Conservation (phyloP, 2,329 filamentous ascomycete genomes). For the Fusarium musae region DNA sequence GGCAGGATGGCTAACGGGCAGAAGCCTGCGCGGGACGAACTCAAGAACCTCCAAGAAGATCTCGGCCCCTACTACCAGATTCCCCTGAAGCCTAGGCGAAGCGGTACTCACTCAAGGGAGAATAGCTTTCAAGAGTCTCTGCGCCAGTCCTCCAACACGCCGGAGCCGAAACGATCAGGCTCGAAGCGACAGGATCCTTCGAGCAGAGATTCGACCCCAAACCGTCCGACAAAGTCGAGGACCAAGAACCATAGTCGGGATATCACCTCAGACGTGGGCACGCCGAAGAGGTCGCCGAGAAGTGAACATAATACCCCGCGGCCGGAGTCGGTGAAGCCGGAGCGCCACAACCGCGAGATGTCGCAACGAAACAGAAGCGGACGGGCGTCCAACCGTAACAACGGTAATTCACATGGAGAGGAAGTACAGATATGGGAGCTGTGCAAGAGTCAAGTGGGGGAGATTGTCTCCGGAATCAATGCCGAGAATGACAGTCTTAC, state of each 20-base stretch:
- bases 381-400: constrained; percentile 58
- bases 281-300: constrained; percentile 40
- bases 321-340: constrained; percentile 39
- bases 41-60: constrained; percentile 50
- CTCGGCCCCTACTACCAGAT: constrained; percentile 50
- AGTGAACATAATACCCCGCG: constrained; percentile 40
- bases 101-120: constrained; percentile 39
- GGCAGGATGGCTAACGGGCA: constrained; percentile 51
- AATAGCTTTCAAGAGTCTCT: constrained; percentile 41
- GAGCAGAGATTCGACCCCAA: constrained; percentile 44
- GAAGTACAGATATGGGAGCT: constrained; percentile 57
- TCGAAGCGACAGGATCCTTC: constrained; percentile 42
- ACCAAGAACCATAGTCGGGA: constrained; percentile 34
- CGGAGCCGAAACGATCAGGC: constrained; percentile 40
- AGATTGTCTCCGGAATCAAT: constrained; percentile 55
- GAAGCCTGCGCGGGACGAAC: constrained; percentile 48
- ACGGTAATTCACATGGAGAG: constrained; percentile 56
- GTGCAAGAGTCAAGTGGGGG: constrained; percentile 53
- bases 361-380: constrained; percentile 58
- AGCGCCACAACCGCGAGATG: constrained; percentile 48
- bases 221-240: constrained; percentile 37
- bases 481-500: constrained; percentile 55
- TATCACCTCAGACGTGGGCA: constrained; percentile 35
- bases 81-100: constrained; percentile 41
- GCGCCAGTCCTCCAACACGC: constrained; percentile 38